These are phyloP conservation scores for Deinandra increscens DNA, from an alignment of 129 eudicot species.

Conservation along the genomic window DNA sequence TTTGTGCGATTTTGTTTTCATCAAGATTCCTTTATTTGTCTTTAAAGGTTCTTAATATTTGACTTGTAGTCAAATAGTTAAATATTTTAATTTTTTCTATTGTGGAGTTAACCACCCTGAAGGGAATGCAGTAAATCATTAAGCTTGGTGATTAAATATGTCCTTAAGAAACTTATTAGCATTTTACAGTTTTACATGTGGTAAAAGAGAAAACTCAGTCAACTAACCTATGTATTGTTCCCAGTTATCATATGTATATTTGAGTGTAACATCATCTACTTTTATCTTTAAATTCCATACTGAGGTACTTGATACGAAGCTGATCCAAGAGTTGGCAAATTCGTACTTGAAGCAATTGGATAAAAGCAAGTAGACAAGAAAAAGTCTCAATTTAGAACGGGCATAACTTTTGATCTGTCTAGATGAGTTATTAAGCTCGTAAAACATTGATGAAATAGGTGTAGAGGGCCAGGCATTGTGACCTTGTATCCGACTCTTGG, in stretches of 20 bases:
- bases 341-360: not conserved
- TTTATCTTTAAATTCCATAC: not conserved
- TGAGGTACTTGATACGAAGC: not conserved
- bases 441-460: not conserved
- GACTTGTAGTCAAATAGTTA: not conserved
- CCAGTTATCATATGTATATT: not conserved
- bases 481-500: not conserved
- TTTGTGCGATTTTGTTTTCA: too few species aligned
- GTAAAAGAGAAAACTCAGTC: not conserved
- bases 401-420: not conserved
- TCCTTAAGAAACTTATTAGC: too few species aligned
- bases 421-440: not conserved
- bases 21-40: not conserved
- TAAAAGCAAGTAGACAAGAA: not conserved
- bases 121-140: not conserved
- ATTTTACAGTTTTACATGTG: too few species aligned
- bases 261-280: not conserved
- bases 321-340: not conserved
- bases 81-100: not conserved
- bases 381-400: not conserved
- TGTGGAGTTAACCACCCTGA: not conserved
- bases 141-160: not conserved
- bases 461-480: not conserved
- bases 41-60: not conserved
- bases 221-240: not conserved